Percentiles rank a stretch among this genome's conserved stretches.
Conservation (phyloP, 1,284 basidiomycete species). For the Pholiota adiposa region DNA sequence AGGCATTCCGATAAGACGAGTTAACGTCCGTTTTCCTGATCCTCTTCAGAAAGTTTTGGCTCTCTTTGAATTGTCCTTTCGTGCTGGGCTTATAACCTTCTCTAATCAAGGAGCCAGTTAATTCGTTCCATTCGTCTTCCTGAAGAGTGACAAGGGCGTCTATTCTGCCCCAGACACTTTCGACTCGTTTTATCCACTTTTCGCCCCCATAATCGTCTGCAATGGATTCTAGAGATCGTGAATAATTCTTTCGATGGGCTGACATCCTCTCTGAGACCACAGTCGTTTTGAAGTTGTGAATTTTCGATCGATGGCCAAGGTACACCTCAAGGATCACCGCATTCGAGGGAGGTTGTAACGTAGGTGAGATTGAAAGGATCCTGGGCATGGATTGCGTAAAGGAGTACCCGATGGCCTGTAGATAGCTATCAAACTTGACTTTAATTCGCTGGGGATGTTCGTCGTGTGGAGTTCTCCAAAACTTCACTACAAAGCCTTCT, state of each 20-base stretch:
- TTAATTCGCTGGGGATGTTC: slow-evolving; percentile 25
- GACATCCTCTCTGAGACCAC: slow-evolving; percentile 13
- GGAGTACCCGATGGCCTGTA: slow-evolving; percentile 1
- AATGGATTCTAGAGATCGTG: slow-evolving; percentile 16
- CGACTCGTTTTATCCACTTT: slow-evolving; percentile 19
- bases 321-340: slow-evolving; percentile 15
- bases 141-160: slow-evolving; percentile 22
- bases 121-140: slow-evolving; percentile 20
- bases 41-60: slow-evolving; percentile 17
- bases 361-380: neutral
- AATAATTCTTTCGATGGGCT: slow-evolving; percentile 2
- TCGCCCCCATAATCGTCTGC: slow-evolving; percentile 28
- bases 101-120: slow-evolving; percentile 10
- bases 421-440: slow-evolving; percentile 27
- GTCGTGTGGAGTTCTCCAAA: slow-evolving; percentile 23
- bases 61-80: slow-evolving; percentile 5
- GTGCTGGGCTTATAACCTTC: slow-evolving; percentile 18
- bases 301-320: slow-evolving; percentile 10
- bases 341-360: slow-evolving; percentile 12
- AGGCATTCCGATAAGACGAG: slow-evolving; percentile 9
- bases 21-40: slow-evolving; percentile 19
- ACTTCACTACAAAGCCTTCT: slow-evolving; percentile 28
- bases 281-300: slow-evolving; percentile 16
- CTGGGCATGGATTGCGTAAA: neutral
- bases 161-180: slow-evolving; percentile 22